Conservation (phyloP, 176 grass and related monocot species). For the Tuctoria greenei region DNA sequence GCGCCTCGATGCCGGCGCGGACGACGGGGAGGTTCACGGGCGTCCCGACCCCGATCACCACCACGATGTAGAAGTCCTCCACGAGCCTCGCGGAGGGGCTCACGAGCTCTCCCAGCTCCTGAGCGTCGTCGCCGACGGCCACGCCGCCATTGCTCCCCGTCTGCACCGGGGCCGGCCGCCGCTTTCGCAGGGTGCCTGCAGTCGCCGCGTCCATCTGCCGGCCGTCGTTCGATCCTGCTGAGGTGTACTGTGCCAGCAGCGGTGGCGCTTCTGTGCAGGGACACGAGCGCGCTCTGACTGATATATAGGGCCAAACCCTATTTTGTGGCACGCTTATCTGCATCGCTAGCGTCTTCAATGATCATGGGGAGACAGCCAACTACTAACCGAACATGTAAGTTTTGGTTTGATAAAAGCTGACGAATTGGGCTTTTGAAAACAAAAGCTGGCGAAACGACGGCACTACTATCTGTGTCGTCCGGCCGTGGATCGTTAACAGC, state of each 20-base stretch:
- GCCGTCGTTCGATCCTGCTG: not conserved
- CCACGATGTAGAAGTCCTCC: conserved; percentile 71
- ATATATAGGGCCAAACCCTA: not conserved
- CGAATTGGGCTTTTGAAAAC: not conserved
- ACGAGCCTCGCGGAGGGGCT: conserved; percentile 66
- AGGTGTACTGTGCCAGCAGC: not conserved
- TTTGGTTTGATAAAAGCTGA: not conserved
- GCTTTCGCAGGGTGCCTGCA: conserved; percentile 31
- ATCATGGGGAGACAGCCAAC: not conserved
- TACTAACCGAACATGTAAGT: conserved; percentile 1
- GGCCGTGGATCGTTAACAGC: no score
- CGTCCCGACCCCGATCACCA: conserved; percentile 47
- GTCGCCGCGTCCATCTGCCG: conserved; percentile 4
- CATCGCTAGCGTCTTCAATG: not conserved
- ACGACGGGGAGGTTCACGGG: conserved; percentile 42
- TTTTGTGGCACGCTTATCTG: not conserved
- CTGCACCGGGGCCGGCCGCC: conserved; percentile 24
- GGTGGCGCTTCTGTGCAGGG: not conserved
- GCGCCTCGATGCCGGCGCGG: conserved; percentile 61
- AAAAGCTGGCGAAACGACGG: not conserved
- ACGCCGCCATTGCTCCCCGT: not conserved
- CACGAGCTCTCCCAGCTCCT: conserved; percentile 46
- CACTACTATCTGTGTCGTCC: not conserved
- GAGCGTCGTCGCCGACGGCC: not conserved
- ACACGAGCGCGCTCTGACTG: not conserved